Evolutionary conservation across 805 yeast genomes (phyloP), one percentile per base, ranked within the genome.

Genomic region (Ogataea neopini): DNA sequence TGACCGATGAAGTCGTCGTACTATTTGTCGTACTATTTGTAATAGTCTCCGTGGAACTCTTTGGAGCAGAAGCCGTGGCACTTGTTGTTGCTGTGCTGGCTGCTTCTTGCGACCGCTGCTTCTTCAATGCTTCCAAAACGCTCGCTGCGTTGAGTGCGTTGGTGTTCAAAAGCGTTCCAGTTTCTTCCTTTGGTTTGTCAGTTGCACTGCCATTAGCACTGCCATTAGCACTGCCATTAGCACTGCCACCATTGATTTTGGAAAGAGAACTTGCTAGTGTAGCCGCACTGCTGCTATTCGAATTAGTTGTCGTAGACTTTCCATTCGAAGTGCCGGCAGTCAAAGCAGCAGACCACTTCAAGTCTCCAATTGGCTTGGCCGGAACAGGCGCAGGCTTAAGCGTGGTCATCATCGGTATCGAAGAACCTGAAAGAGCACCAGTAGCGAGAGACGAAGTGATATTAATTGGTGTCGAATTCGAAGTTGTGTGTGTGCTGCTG

Each of bases 111-210:
- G 69, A 67, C 36, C 63, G 59, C 47, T 65, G 70, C 40, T 64
- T 65, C 45, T 67, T 67, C 42, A 67, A 50, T 5, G 70, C 69
- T 45, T 67, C 71, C 37, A 67, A 48, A 10, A 67, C 71, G 47
- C 70, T 66, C n/a, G 69, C 70, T 2, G 71, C 71, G 54, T 66
- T 66, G 17, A 60, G 38, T 15, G 70, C 70, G 48, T 63, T 64
- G 19, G 62, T 49, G 49, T 64, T 67, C 38, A 61, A 22, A 8
- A 53, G 30, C 18, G 53, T 37, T 10, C 44, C 35, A 23, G 28
- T 15, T 11, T n/a, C n/a, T 8, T 30, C 34, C 15, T 30, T 30
- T 17, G 6, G 9, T 14, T 30, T 8, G 9, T 13, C 34, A 9
- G 30, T 10, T 28, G 30, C 30, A 28, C 30, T n/a, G 30, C 30